These are phyloP conservation scores for Cryphonectria naterciae DNA, from an alignment of 2,329 filamentous ascomycete species.

Conservation along the genomic window DNA sequence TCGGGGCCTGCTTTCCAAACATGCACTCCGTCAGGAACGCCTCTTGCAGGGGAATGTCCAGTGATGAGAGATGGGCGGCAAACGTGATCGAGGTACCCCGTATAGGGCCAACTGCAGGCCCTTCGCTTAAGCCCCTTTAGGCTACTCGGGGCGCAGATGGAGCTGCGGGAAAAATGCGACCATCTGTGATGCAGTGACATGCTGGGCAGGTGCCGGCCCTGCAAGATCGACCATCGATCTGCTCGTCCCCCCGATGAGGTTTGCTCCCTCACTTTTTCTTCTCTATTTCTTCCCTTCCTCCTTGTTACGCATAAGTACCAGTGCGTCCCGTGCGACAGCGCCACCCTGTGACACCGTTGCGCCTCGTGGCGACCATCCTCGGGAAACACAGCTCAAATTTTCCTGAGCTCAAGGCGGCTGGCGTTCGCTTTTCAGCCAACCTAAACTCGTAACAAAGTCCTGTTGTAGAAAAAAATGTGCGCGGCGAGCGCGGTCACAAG, in stretches of 20 bases:
- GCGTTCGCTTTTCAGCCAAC: neutral
- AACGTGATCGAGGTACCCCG: slow-evolving; percentile 2
- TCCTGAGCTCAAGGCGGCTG: neutral
- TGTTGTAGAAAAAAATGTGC: neutral
- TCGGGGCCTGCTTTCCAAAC: slow-evolving; percentile 2
- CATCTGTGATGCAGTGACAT: neutral
- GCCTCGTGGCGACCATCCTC: neutral
- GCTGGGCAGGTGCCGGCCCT: slow-evolving; percentile 1
- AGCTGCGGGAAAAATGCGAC: neutral
- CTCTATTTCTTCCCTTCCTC: neutral
- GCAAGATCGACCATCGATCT: slow-evolving; percentile 7
- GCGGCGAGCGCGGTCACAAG: slow-evolving; percentile 13
- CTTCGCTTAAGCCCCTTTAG: neutral
- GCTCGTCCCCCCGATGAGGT: neutral
- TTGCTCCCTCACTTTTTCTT: neutral
- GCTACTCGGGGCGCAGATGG: neutral
- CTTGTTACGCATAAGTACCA: neutral
- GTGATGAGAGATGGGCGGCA: neutral
- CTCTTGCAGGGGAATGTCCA: slow-evolving; percentile 9
- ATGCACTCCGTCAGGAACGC: slow-evolving; percentile 18
- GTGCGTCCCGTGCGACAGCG: neutral
- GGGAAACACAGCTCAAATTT: neutral
- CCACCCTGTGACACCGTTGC: neutral
- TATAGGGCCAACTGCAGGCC: neutral
- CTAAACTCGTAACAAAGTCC: neutral